Evolutionary conservation across 106 monocot species (phyloP), one percentile per base, ranked within the genome.

Genomic region (Amphibolis antarctica): DNA sequence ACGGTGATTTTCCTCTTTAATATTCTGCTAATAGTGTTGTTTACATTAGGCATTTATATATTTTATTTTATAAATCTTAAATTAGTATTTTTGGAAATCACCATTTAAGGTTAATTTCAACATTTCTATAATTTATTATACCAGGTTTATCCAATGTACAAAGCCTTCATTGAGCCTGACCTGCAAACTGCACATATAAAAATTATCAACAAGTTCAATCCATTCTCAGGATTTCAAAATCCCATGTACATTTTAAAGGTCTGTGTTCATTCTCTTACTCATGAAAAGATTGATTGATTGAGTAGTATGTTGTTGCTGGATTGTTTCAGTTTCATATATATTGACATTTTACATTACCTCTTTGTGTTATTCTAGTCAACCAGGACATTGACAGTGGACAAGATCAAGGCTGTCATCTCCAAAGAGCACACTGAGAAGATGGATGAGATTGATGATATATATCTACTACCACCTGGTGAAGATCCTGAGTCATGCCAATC

Each of bases 121-220:
- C 15, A n/a, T 49, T 14, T 6, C n/a, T n/a, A n/a, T 13, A 26
- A 25, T 28, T 13, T 0, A 14, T 15, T 14, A 9, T 26, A 28
- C 17, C 75, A 96, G 96, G 96, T 96, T 48, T 96, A 96, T 82
- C 96, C 96, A 23, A 96, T 96, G 96, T 96, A 96, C 78, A 96
- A 96, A 75, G 96, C 96, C 65, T 96, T 96, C 70, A 96, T 96
- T 68, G 96, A 96, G 69, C 96, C 96, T 62, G 89, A 90, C 51
- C 74, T 96, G 27, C 79, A 81, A 75, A 96, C 96, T 60, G 96
- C 96, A 28, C 96, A 90, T 66, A 90, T 96, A 66, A 96, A 82
- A 78, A 96, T 96, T 15, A 78, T 76, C 59, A 96, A 96, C 76
- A 96, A 96, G 71, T 96, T 96, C 71, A 96, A 96, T 74, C 96